These are phyloP conservation scores for Saccharomycopsis vini DNA, from an alignment of 805 yeast genomes.

Conservation along the genomic window DNA sequence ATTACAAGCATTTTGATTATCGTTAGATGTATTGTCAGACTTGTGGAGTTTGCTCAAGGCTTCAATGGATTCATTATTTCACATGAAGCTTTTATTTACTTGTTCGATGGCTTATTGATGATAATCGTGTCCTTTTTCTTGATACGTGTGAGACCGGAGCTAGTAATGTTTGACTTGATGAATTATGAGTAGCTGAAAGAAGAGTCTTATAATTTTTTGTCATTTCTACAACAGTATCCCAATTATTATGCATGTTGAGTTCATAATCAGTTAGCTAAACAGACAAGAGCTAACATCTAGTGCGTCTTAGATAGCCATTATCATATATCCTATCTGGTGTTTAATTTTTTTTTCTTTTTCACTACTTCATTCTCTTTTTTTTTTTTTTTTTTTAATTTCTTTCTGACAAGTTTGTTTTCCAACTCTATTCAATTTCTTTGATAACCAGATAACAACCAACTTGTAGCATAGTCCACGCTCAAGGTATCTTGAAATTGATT, in stretches of 20 bases:
- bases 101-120: slow-evolving; percentile 57
- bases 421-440: slow-evolving; percentile 1
- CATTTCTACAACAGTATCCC: slow-evolving; percentile 1
- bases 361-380: neutral
- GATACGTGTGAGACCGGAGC: slow-evolving; percentile 5
- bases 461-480: neutral
- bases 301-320: slow-evolving; percentile 1
- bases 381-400: slow-evolving; percentile 1
- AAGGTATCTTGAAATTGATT: neutral
- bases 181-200: slow-evolving; percentile 3
- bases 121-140: slow-evolving; percentile 40
- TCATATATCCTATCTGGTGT: neutral
- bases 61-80: slow-evolving; percentile 60
- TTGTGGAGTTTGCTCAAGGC: slow-evolving; percentile 63
- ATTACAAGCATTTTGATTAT: slow-evolving; percentile 35
- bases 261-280: neutral
- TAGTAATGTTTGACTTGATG: slow-evolving; percentile 4
- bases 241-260: slow-evolving; percentile 1
- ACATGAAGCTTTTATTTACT: slow-evolving; percentile 50
- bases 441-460: slow-evolving; percentile 1
- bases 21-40: slow-evolving; percentile 63
- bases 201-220: slow-evolving; percentile 1
- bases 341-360: neutral
- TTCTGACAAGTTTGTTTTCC: neutral
- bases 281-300: neutral